These are phyloP conservation scores for Zelonia costaricensis DNA, from an alignment of 208 protist species.

Conservation along the genomic window DNA sequence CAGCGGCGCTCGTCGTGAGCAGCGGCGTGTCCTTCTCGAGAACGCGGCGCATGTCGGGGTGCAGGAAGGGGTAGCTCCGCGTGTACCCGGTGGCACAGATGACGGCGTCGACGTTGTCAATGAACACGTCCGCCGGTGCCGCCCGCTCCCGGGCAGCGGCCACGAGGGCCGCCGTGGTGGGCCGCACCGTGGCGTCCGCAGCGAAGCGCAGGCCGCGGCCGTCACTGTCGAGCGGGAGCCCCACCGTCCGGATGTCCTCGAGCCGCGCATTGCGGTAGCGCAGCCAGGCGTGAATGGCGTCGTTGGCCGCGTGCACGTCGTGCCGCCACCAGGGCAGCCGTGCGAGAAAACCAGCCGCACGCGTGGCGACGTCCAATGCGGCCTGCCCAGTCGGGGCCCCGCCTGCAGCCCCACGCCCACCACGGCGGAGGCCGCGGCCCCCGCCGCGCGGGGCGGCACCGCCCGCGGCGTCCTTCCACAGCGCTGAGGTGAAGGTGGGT, in stretches of 20 bases:
- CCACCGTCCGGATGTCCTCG: constrained; percentile 39
- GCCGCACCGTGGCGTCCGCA: constrained; percentile 20
- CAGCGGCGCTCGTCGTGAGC: not conserved
- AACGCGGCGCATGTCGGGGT: constrained; percentile 50
- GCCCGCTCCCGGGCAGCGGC: constrained; percentile 30
- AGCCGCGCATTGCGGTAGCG: constrained; percentile 43
- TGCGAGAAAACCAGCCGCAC: constrained; percentile 25
- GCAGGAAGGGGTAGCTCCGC: constrained; percentile 76
- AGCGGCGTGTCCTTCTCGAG: constrained; percentile 50
- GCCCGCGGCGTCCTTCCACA: constrained; percentile 2
- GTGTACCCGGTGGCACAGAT: constrained; percentile 84
- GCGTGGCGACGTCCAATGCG: constrained; percentile 36
- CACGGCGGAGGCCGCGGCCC: no score
- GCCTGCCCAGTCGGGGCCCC: constrained; percentile 22
- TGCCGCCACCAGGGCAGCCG: constrained; percentile 53
- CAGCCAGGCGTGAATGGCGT: constrained; percentile 60
- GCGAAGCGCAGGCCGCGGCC: constrained; percentile 59
- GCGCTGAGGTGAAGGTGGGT: constrained; percentile 3
- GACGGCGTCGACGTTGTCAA: constrained; percentile 77
- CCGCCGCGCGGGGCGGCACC: not conserved
- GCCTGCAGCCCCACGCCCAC: not conserved
- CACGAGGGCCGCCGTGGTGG: constrained; percentile 32
- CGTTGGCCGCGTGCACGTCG: constrained; percentile 44
- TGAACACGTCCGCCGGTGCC: constrained; percentile 32
- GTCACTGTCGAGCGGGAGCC: constrained; percentile 38